Evolutionary conservation across 2,329 filamentous ascomycete genomes (phyloP).

Genomic region (Fusarium camptoceras): DNA sequence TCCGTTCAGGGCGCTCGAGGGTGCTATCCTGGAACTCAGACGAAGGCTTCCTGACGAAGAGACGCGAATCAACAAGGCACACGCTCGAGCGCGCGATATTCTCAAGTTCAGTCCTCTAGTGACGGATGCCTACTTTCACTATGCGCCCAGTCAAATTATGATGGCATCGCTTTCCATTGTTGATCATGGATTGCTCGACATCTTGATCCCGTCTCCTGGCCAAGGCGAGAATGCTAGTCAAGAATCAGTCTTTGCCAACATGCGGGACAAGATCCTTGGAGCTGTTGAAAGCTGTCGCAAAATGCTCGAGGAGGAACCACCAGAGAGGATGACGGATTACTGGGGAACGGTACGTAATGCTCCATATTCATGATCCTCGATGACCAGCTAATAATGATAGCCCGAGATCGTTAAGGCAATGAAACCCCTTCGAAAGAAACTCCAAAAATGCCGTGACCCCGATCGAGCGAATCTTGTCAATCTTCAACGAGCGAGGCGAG

Average conservation of each 20-base stretch:
- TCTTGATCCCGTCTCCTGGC: slow-evolving; percentile 57
- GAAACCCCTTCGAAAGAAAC: slow-evolving; percentile 72
- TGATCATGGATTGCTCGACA: slow-evolving; percentile 72
- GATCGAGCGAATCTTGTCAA: slow-evolving; percentile 79
- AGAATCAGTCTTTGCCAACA: slow-evolving; percentile 38
- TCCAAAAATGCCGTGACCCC: slow-evolving; percentile 79
- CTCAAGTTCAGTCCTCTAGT: slow-evolving; percentile 84
- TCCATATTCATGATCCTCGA: slow-evolving; percentile 33
- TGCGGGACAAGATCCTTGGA: slow-evolving; percentile 62
- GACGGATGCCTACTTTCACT: slow-evolving; percentile 97
- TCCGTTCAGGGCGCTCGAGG: slow-evolving; percentile 88
- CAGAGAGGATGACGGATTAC: slow-evolving; percentile 65
- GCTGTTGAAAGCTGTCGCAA: slow-evolving; percentile 64
- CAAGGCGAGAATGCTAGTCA: slow-evolving; percentile 47
- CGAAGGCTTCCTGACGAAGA: slow-evolving; percentile 73
- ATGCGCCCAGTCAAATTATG: slow-evolving; percentile 94
- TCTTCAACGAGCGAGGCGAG: slow-evolving; percentile 72
- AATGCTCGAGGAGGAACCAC: slow-evolving; percentile 68
- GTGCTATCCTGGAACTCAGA: slow-evolving; percentile 84
- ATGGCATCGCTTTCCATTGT: slow-evolving; percentile 82
- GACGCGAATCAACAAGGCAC: slow-evolving; percentile 68
- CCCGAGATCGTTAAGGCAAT: slow-evolving; percentile 59
- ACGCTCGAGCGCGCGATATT: slow-evolving; percentile 77
- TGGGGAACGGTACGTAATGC: slow-evolving; percentile 60
- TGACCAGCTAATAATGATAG: slow-evolving; percentile 48